Evolutionary conservation across 768 basidiomycete species (phyloP), one percentile per base, ranked within the genome.

Genomic region (Xerocomus brunneocitrinus): DNA sequence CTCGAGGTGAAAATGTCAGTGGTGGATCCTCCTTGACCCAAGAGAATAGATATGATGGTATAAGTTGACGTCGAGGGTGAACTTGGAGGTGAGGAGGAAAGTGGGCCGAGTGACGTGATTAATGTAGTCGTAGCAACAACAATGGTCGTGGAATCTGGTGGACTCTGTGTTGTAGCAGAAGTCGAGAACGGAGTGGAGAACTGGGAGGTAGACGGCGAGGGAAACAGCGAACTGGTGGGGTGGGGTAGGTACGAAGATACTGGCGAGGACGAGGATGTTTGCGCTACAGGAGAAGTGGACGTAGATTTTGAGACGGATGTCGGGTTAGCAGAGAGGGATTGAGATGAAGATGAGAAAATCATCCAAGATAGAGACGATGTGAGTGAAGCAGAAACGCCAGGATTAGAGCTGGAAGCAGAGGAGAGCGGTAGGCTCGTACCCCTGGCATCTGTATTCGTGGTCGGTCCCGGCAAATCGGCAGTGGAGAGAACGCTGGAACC

Each of bases 1-100:
- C 56, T 65, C 9, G 65, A 55, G 13, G 64, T 58, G 35, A 65
- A 45, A 32, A 60, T 57, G 7, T 53, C 45, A 7, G 67, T 62
- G 13, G 47, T 44, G 4, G 61, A 58, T 19, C 39, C 60, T 3
- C 39, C 56, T 45, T 54, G 55, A 27, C 45, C 61, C n/a, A 9
- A 30, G 34, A 67, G 0, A 16, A 57, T 10, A 13, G 69, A 63
- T 2, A 53, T 63, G 43, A 62, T 28, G 5, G 57, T 62, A 31
- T 57, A 52, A 5, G 60, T 69, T 44, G 67, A 67, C 6, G 54
- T 38, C 4, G 54, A 39, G 10, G 53, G 56, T 3, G 41, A 46
- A 5, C 13, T 38, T 8, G 34, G 9, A 8, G 30, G 10, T 14
- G 43, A 30, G 12, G 51, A 27, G 14, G 47, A 42, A 35, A 43